These are phyloP conservation scores for Mycena galopus DNA, from an alignment of 768 basidiomycete genomes.

Conservation along the genomic window DNA sequence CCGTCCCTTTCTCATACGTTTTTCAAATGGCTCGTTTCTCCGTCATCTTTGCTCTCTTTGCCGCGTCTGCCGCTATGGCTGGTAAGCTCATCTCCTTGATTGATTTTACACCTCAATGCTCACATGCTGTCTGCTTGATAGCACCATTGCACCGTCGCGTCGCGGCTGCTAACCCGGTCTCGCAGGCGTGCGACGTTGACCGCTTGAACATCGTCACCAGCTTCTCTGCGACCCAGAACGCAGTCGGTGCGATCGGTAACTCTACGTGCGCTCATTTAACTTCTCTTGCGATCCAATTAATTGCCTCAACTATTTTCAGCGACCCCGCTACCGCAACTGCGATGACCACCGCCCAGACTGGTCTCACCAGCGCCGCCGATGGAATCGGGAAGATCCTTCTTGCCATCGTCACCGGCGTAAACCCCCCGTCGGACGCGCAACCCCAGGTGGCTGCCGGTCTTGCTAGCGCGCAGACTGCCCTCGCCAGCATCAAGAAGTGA, in stretches of 20 bases:
- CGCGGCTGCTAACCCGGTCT: conserved; percentile 5
- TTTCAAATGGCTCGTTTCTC: conserved; percentile 40
- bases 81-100: neutral
- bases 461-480: conserved; percentile 33
- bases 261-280: conserved; percentile 19
- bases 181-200: conserved; percentile 39
- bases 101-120: neutral
- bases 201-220: conserved; percentile 41
- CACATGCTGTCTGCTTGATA: neutral
- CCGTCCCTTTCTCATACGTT: too few relatives aligned
- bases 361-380: conserved; percentile 32
- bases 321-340: conserved; percentile 33
- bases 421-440: conserved; percentile 38
- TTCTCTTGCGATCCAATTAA: neutral
- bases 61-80: conserved; percentile 19
- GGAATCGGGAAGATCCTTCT: conserved; percentile 38
- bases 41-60: conserved; percentile 28
- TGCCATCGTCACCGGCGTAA: conserved; percentile 36
- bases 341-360: conserved; percentile 31
- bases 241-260: conserved; percentile 40
- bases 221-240: conserved; percentile 38
- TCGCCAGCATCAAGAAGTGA: conserved; percentile 31
- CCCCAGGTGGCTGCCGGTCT: conserved; percentile 36
- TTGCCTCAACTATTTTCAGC: conserved; percentile 11
- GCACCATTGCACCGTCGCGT: conserved; percentile 15